A percentile compares a stretch with the other conserved stretches of the same genome.
These are phyloP conservation scores for Buddleja alternifolia DNA, from an alignment of 257 asterid species.

Conservation along the genomic window DNA sequence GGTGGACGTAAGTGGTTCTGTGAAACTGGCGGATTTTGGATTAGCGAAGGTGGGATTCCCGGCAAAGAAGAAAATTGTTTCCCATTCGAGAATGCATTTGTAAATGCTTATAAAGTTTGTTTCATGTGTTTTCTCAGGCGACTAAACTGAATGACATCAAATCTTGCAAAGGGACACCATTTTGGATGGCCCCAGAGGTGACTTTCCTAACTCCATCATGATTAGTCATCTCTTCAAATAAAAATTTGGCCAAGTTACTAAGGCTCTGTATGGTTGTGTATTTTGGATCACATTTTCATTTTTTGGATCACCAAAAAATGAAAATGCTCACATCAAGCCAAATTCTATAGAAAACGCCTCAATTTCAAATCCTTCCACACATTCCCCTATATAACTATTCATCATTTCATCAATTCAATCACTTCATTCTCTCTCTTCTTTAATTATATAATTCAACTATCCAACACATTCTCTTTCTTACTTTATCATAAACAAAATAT, in stretches of 20 bases:
- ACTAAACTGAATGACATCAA: slow-evolving; percentile 62
- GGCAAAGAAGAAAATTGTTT: slow-evolving; percentile 3
- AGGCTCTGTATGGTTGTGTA: no score
- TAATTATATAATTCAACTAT: no score
- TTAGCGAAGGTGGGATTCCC: slow-evolving; percentile 59
- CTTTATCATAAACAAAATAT: no score
- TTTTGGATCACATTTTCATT: no score
- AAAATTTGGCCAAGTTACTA: neutral
- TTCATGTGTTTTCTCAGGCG: slow-evolving; percentile 45
- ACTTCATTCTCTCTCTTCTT: no score
- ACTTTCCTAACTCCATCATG: slow-evolving; percentile 27
- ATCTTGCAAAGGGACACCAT: slow-evolving; percentile 75
- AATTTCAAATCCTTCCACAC: no score
- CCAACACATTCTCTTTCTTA: no score
- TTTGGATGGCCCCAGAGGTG: slow-evolving; percentile 83
- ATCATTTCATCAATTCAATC: no score
- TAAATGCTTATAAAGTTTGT: slow-evolving; percentile 17
- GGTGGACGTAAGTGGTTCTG: slow-evolving; percentile 68
- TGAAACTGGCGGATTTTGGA: slow-evolving; percentile 73
- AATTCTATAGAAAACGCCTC: no score
- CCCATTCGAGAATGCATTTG: neutral
- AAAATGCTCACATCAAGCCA: no score
- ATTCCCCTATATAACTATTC: no score
- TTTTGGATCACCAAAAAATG: no score
- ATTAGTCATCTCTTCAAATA: slow-evolving; percentile 5